A percentile compares a stretch with the other conserved stretches of the same genome.
Conservation (phyloP, 2,329 filamentous ascomycete species). For the Pseudovirgaria hyperparasitica region DNA sequence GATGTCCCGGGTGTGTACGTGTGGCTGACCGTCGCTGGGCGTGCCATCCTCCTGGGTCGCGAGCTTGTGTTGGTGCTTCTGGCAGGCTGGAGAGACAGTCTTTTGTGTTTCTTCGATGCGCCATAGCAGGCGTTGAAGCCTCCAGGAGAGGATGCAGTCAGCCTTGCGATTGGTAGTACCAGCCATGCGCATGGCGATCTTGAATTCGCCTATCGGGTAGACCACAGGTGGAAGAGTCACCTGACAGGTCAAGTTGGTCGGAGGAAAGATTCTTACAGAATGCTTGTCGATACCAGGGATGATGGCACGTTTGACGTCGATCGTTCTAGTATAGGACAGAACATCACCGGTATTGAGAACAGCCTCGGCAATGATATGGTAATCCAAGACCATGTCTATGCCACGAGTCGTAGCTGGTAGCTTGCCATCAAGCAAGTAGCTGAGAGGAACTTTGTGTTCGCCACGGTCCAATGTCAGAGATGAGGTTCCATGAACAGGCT, state of each 20-base stretch:
- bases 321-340: conserved; percentile 51
- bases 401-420: conserved; percentile 76
- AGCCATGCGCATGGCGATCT: conserved; percentile 66
- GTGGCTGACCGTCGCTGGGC: conserved; percentile 55
- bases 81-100: conserved; percentile 66
- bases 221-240: conserved; percentile 73
- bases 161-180: conserved; percentile 65
- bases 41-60: no score
- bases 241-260: conserved; percentile 81
- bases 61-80: conserved; percentile 57
- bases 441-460: conserved; percentile 75
- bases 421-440: conserved; percentile 70
- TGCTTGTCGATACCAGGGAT: conserved; percentile 70
- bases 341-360: conserved; percentile 48
- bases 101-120: conserved; percentile 79
- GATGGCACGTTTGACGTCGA: conserved; percentile 70
- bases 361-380: conserved; percentile 46
- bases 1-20: conserved; percentile 64
- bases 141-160: conserved; percentile 67
- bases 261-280: conserved; percentile 88
- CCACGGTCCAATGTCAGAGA: conserved; percentile 32
- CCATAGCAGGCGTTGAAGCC: conserved; percentile 84
- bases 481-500: no score
- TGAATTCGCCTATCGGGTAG: conserved; percentile 74
- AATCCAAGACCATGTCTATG: conserved; percentile 59